These are phyloP conservation scores for Botrytis fabae DNA, from an alignment of 2,329 filamentous ascomycete species.

Conservation along the genomic window DNA sequence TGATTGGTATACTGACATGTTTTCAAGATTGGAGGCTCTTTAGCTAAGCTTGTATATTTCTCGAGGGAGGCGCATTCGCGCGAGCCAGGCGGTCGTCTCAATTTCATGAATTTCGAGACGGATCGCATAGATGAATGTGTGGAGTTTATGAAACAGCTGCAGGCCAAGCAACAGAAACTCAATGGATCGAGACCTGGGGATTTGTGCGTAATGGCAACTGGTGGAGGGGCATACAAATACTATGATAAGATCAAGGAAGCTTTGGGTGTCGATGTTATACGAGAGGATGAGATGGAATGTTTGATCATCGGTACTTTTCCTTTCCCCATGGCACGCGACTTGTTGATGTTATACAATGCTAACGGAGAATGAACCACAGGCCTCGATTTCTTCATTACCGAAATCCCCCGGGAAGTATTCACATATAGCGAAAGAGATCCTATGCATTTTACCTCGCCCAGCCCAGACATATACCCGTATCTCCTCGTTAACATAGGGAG, in stretches of 20 bases:
- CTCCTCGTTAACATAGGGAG: conserved; percentile 98
- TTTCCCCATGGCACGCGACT: background rate
- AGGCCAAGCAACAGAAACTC: conserved; percentile 74
- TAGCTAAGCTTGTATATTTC: conserved; percentile 97
- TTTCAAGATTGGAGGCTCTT: conserved; percentile 82
- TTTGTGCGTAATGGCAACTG: conserved; percentile 91
- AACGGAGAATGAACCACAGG: conserved; percentile 50
- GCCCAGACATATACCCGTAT: conserved; percentile 89
- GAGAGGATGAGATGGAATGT: conserved; percentile 99
- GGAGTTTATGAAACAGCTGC: conserved; percentile 83
- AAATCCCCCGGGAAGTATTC: conserved; percentile 96
- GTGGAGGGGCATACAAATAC: conserved; percentile 94
- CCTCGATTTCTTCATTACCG: conserved; percentile 97
- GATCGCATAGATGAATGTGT: conserved; percentile 92
- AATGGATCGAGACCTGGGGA: conserved; percentile 72
- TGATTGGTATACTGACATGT: conserved; percentile 21
- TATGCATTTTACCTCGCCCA: conserved; percentile 81
- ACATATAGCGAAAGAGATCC: conserved; percentile 90
- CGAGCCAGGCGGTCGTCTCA: conserved; percentile 83
- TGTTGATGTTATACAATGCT: background rate
- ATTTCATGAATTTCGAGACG: conserved; percentile 96
- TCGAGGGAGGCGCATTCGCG: conserved; percentile 79
- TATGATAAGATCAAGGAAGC: conserved; percentile 86
- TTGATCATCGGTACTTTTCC: conserved; percentile 75
- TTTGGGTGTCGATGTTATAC: conserved; percentile 81